These are phyloP conservation scores for Amylocarpus encephaloides DNA, from an alignment of 2,329 filamentous ascomycete species.

Conservation along the genomic window DNA sequence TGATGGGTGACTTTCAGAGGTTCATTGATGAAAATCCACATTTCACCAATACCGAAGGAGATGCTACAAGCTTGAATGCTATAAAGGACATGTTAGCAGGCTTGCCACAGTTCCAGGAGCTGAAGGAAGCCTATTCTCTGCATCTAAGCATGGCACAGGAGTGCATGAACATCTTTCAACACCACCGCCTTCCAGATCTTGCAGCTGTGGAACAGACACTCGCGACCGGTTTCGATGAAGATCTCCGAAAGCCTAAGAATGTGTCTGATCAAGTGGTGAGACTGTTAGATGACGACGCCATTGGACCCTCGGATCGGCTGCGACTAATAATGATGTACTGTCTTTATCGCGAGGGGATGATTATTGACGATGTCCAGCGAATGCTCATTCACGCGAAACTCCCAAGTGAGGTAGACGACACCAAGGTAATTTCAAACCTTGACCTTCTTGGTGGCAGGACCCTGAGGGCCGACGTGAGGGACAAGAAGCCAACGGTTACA, in stretches of 20 bases:
- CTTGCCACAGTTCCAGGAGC: conserved; percentile 87
- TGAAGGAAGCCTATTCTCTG: conserved; percentile 90
- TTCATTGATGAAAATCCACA: conserved; percentile 90
- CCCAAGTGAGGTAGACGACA: conserved; percentile 57
- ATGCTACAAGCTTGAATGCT: conserved; percentile 72
- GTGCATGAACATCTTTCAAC: conserved; percentile 89
- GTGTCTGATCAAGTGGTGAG: conserved; percentile 78
- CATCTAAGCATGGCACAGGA: conserved; percentile 96
- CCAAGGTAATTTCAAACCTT: conserved; percentile 68
- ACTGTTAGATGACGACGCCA: conserved; percentile 77
- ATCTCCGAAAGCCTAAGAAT: conserved; percentile 85
- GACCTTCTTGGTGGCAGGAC: conserved; percentile 74
- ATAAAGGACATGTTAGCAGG: conserved; percentile 98
- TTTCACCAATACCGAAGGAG: conserved; percentile 69
- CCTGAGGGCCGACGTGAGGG: conserved; percentile 63
- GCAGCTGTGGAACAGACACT: conserved; percentile 85
- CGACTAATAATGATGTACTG: conserved; percentile 82
- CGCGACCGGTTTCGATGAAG: conserved; percentile 88
- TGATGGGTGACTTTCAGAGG: conserved; percentile 86
- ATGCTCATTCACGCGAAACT: conserved; percentile 78
- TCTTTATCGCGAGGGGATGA: conserved; percentile 77
- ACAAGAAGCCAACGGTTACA: conserved; percentile 56
- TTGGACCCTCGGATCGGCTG: conserved; percentile 67
- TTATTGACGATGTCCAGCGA: conserved; percentile 76
- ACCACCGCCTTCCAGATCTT: conserved; percentile 77